These are phyloP conservation scores for Sequoia sempervirens DNA, from an alignment of 75 land plant genomes.

Conservation along the genomic window DNA sequence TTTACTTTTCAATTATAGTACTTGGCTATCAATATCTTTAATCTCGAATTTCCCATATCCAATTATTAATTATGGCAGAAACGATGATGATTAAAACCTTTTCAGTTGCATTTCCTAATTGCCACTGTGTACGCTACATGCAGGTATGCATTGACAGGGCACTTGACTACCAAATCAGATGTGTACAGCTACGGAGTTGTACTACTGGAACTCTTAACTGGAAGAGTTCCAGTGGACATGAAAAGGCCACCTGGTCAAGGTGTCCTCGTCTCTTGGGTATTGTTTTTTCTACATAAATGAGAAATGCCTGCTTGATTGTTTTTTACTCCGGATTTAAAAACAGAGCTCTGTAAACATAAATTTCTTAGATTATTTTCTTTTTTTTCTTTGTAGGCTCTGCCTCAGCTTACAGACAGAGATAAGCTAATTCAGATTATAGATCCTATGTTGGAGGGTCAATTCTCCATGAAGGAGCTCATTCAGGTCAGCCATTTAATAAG, in stretches of 20 bases:
- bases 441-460: constrained; percentile 26
- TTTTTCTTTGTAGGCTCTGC: constrained; percentile 17
- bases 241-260: constrained; percentile 19
- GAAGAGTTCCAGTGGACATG: constrained; percentile 27
- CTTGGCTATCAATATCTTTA: background rate
- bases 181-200: constrained; percentile 53
- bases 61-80: background rate
- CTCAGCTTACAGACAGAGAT: constrained; percentile 27
- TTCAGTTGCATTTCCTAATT: background rate
- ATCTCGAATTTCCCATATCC: background rate
- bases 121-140: background rate
- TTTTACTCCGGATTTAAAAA: background rate
- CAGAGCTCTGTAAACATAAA: constrained; percentile 8
- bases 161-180: constrained; percentile 76
- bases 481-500: constrained; percentile 8
- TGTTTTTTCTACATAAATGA: constrained; percentile 12
- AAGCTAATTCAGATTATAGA: constrained; percentile 26
- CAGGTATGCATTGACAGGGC: constrained; percentile 49
- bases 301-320: background rate
- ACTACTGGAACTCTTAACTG: constrained; percentile 22
- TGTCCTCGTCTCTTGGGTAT: constrained; percentile 30
- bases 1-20: background rate
- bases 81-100: background rate
- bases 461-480: constrained; percentile 26
- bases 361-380: background rate